Conservation (phyloP, 768 basidiomycete species). For the Lactarius hatsudake region DNA sequence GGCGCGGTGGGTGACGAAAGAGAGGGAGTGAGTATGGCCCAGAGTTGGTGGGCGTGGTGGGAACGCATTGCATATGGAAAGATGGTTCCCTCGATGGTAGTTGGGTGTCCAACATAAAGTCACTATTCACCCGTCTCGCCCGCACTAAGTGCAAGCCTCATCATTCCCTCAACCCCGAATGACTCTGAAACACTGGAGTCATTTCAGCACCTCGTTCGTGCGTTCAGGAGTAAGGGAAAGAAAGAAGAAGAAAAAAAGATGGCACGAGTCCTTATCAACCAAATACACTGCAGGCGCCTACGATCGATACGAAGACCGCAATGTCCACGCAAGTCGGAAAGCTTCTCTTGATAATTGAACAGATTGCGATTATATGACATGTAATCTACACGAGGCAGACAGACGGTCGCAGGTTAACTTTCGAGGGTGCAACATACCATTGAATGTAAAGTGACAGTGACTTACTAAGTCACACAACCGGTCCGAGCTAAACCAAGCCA, state of each 20-base stretch:
- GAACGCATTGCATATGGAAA: conserved; percentile 13
- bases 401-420: conserved; percentile 19
- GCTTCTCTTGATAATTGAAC: conserved; percentile 20
- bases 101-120: neutral
- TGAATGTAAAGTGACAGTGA: conserved; percentile 13
- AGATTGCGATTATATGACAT: conserved; percentile 24
- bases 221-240: neutral
- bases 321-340: conserved; percentile 13
- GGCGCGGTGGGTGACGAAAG: conserved; percentile 6
- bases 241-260: neutral
- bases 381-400: conserved; percentile 25
- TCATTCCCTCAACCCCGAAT: neutral
- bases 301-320: conserved; percentile 14
- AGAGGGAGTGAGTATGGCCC: neutral
- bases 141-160: conserved; percentile 15
- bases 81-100: conserved; percentile 9
- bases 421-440: conserved; percentile 16
- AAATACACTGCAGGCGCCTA: conserved; percentile 1
- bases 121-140: neutral
- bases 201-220: conserved; percentile 2
- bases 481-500: neutral
- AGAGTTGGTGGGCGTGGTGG: neutral
- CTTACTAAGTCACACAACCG: conserved; percentile 9
- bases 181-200: neutral
- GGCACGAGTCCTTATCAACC: conserved; percentile 7